These are phyloP conservation scores for Rhododendron mucronatum DNA, from an alignment of 148 eudicot genomes.

Conservation along the genomic window DNA sequence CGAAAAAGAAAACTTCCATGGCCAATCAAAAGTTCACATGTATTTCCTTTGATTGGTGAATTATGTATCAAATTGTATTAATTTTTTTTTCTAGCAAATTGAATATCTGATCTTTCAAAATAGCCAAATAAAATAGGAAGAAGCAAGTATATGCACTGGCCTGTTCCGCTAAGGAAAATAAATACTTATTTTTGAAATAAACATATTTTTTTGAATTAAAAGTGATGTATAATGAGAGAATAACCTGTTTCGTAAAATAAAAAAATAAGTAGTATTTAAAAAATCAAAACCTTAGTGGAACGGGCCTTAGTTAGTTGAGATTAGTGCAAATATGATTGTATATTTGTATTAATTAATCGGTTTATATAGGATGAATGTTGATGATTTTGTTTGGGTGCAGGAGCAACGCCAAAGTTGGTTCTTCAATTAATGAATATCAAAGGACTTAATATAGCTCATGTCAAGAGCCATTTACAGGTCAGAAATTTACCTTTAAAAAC, in stretches of 20 bases:
- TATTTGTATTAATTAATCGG: background rate
- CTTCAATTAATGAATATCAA: conserved; percentile 82
- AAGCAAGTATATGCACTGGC: background rate
- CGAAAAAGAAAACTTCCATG: background rate
- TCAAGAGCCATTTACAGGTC: conserved; percentile 93
- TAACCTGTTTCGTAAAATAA: too few species aligned
- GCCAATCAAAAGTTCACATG: background rate
- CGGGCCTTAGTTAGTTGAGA: background rate
- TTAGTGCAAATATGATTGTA: background rate
- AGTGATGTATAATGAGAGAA: too few species aligned
- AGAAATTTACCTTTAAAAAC: background rate
- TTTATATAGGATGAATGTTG: background rate
- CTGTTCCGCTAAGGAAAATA: too few species aligned
- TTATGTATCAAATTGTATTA: background rate
- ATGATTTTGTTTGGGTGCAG: conserved; percentile 30
- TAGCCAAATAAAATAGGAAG: background rate
- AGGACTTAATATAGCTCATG: conserved; percentile 83
- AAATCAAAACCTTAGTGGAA: too few species aligned
- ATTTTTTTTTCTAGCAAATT: background rate
- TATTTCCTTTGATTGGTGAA: background rate
- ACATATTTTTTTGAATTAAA: too few species aligned
- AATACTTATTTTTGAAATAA: too few species aligned
- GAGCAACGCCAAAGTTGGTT: conserved; percentile 86
- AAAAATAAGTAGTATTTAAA: too few species aligned
- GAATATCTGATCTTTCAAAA: background rate